Percentiles rank a stretch among this genome's conserved stretches.
Evolutionary conservation across 2,329 filamentous ascomycete genomes (phyloP).

Genomic region (Apiospora aurea): DNA sequence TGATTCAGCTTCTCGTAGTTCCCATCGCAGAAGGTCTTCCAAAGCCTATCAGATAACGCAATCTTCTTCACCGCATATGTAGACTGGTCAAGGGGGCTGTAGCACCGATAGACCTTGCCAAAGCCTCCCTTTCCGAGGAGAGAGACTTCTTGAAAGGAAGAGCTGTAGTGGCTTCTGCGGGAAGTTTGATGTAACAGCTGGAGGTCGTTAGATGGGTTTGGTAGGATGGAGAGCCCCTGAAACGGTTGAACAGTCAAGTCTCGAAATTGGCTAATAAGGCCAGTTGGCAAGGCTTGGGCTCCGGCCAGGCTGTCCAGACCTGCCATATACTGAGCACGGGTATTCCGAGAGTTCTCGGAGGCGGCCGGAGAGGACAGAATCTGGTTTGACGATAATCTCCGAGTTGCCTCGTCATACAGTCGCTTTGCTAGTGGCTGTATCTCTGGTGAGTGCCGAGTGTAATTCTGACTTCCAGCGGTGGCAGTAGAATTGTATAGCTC

Average conservation of each 20-base stretch:
- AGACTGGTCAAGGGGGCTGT: constrained; percentile 39
- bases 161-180: constrained; percentile 38
- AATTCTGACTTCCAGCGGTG: constrained; percentile 33
- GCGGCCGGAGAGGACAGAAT: constrained; percentile 32
- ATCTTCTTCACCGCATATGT: constrained; percentile 45
- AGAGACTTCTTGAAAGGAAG: constrained; percentile 38
- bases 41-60: constrained; percentile 37
- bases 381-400: constrained; percentile 36
- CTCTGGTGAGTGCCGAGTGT: constrained; percentile 39
- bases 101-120: constrained; percentile 42
- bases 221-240: constrained; percentile 31
- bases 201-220: constrained; percentile 35
- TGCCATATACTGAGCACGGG: constrained; percentile 39
- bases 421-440: constrained; percentile 36
- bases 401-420: constrained; percentile 37
- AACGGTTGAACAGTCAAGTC: constrained; percentile 35
- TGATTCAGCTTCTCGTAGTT: constrained; percentile 39
- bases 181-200: constrained; percentile 32
- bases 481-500: constrained; percentile 38
- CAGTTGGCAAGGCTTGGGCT: constrained; percentile 25
- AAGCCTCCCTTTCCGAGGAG: constrained; percentile 43
- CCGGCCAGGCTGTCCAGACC: constrained; percentile 38
- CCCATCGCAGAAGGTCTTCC: constrained; percentile 39
- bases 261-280: constrained; percentile 34
- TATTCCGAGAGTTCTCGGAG: constrained; percentile 31